phyloP scores from a whole-genome alignment of 805 yeast genomes.

The Metschnikowia lochheadii region DNA sequence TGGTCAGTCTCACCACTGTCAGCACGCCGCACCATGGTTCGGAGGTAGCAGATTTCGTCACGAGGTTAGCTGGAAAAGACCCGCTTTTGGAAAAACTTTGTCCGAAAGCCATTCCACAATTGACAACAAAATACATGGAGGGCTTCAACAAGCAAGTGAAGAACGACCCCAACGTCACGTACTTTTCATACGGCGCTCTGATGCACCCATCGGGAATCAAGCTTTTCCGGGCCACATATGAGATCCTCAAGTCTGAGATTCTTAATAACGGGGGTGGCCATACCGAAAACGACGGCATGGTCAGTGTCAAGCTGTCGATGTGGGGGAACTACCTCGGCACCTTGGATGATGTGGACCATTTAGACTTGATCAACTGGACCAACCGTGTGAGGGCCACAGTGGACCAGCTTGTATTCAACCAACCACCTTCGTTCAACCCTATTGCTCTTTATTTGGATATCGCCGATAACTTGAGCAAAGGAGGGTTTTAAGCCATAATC shows the following conservation, averaged over 20 bases:
- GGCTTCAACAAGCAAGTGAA: slow-evolving; percentile 50
- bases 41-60: slow-evolving; percentile 69
- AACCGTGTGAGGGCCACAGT: slow-evolving; percentile 43
- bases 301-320: slow-evolving; percentile 67
- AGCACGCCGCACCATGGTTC: slow-evolving; percentile 90
- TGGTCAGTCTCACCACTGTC: slow-evolving; percentile 75
- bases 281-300: slow-evolving; percentile 81
- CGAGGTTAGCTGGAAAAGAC: slow-evolving; percentile 27
- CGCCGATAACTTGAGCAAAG: slow-evolving; percentile 55
- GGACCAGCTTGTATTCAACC: slow-evolving; percentile 28
- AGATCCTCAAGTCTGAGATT: slow-evolving; percentile 40
- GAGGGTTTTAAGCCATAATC: slow-evolving; percentile 43
- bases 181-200: slow-evolving; percentile 81
- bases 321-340: slow-evolving; percentile 89
- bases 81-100: slow-evolving; percentile 17
- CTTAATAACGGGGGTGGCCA: slow-evolving; percentile 22
- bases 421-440: slow-evolving; percentile 52
- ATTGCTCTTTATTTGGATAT: slow-evolving; percentile 66
- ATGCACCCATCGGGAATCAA: slow-evolving; percentile 61
- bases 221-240: slow-evolving; percentile 62
- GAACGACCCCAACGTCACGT: slow-evolving; percentile 60
- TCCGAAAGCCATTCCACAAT: slow-evolving; percentile 50
- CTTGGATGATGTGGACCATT: slow-evolving; percentile 72
- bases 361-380: slow-evolving; percentile 84
- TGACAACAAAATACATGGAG: slow-evolving; percentile 53